These are phyloP conservation scores for Tolypocladium guangdongense DNA, from an alignment of 2,329 filamentous ascomycete species.

Conservation along the genomic window DNA sequence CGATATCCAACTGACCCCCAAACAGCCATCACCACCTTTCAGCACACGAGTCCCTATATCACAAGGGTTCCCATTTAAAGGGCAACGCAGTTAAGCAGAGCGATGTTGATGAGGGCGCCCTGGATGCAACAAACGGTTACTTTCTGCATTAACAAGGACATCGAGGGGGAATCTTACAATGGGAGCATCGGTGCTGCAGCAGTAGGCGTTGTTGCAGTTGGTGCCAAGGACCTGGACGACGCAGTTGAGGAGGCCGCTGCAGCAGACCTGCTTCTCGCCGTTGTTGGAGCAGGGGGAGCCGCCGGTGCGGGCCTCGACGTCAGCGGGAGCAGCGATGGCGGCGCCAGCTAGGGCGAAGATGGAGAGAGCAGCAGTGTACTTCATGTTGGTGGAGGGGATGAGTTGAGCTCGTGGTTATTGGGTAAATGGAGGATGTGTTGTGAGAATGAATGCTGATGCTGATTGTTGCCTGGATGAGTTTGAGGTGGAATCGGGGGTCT, in stretches of 20 bases:
- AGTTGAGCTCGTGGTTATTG: neutral
- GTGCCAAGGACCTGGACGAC: neutral
- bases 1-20: neutral
- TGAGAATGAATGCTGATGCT: neutral
- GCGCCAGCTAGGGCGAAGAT: conserved; percentile 1
- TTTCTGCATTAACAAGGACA: neutral
- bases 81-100: neutral
- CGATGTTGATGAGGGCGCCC: neutral
- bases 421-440: neutral
- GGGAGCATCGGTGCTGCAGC: neutral
- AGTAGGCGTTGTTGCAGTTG: neutral
- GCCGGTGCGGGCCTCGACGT: conserved; percentile 1
- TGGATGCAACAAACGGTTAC: neutral
- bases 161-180: neutral
- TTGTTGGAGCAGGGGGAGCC: neutral
- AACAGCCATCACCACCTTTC: neutral
- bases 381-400: conserved; percentile 1
- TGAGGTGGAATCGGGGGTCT: neutral
- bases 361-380: conserved; percentile 1
- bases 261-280: neutral
- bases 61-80: neutral
- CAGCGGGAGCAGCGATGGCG: conserved; percentile 1
- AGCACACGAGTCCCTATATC: neutral
- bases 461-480: neutral
- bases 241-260: neutral